These are phyloP conservation scores for Candida tallmaniae DNA, from an alignment of 805 yeast species.

Conservation along the genomic window DNA sequence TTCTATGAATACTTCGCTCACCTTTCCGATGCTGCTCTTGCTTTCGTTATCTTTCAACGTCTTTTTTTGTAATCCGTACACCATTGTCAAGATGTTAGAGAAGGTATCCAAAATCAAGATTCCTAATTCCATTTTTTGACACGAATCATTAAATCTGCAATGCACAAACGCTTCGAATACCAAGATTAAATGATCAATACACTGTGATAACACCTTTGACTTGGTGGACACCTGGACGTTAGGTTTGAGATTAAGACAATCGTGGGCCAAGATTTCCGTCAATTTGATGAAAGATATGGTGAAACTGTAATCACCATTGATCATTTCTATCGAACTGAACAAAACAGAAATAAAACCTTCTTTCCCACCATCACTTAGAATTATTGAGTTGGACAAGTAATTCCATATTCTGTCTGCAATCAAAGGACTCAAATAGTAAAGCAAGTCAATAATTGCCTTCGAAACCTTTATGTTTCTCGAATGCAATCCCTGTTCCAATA, in stretches of 20 bases:
- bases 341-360: conserved; percentile 62
- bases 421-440: conserved; percentile 43
- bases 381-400: conserved; percentile 59
- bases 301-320: conserved; percentile 61
- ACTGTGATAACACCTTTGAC: conserved; percentile 47
- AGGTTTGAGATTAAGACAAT: conserved; percentile 29
- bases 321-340: conserved; percentile 69
- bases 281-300: conserved; percentile 58
- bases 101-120: conserved; percentile 50
- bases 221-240: conserved; percentile 9
- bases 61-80: conserved; percentile 39
- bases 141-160: conserved; percentile 58
- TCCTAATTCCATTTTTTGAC: conserved; percentile 62
- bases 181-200: conserved; percentile 54
- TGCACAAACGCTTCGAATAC: conserved; percentile 69
- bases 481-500: conserved; percentile 67
- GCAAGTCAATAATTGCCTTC: conserved; percentile 43
- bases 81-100: conserved; percentile 46
- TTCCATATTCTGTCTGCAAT: conserved; percentile 76
- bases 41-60: conserved; percentile 26
- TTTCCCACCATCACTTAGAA: conserved; percentile 54
- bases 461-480: conserved; percentile 46
- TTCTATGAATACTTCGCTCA: conserved; percentile 45
- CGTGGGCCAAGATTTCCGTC: conserved; percentile 47
- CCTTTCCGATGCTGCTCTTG: conserved; percentile 31